A percentile compares a stretch with the other conserved stretches of the same genome.
phyloP scores from a whole-genome alignment of 1,139 yeast species.

The Yamadazyma kanchanaburiensis region DNA sequence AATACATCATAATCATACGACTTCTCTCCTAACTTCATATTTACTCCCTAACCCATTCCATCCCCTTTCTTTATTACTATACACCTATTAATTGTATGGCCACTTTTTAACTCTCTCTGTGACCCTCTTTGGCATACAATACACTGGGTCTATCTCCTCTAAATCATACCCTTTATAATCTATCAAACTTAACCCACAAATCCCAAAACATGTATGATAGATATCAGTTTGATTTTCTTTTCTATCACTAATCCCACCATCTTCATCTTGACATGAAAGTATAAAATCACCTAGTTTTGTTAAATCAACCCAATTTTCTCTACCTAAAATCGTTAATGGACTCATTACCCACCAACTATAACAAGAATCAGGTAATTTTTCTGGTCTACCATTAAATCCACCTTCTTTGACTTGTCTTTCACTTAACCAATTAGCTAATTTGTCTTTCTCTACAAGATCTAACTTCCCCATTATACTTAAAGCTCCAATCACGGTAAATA shows the following conservation, averaged over 20 bases:
- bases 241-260: constrained; percentile 91
- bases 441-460: constrained; percentile 48
- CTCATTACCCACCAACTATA: constrained; percentile 98
- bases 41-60: background rate
- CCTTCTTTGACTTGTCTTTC: constrained; percentile 89
- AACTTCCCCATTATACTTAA: constrained; percentile 67
- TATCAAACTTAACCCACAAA: constrained; percentile 80
- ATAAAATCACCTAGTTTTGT: constrained; percentile 63
- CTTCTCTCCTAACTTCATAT: background rate
- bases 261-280: constrained; percentile 72
- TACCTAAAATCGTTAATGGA: constrained; percentile 64
- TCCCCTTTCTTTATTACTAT: background rate
- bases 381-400: constrained; percentile 95
- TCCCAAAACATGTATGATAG: constrained; percentile 86
- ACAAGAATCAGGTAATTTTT: constrained; percentile 93
- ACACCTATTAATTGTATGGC: constrained; percentile 13
- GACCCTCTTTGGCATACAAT: constrained; percentile 68
- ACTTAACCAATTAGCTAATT: constrained; percentile 70
- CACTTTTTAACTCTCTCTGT: constrained; percentile 48
- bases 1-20: no score
- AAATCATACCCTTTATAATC: constrained; percentile 50
- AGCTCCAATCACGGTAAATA: constrained; percentile 81
- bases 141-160: constrained; percentile 71
- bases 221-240: constrained; percentile 91
- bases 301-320: constrained; percentile 71